Evolutionary conservation across 352 stramenopile species (phyloP), one percentile per base, ranked within the genome.

Genomic region (Pythium plurisporium): DNA sequence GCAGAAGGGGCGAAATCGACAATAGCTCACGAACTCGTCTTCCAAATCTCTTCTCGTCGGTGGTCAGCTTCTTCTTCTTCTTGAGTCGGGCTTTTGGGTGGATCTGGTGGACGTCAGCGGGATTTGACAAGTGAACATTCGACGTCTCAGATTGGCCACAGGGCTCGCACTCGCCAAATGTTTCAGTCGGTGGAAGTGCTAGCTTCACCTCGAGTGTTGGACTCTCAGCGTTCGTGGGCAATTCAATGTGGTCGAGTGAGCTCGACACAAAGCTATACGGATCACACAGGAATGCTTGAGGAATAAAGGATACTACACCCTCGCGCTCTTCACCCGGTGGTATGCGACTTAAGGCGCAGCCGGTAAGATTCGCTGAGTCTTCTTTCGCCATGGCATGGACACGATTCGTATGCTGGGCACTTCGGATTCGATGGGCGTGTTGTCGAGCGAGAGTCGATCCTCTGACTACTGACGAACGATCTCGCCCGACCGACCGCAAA

Each of bases 1-100:
- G 50, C 11, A 58, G 23, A 15, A 58, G 27, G 9, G 50, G 50
- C n/a, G 50, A 58, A 31, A 58, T 58, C 4, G 50, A 40, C 27
- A 58, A 27, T 17, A 58, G 29, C 38, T 58, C 50, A 7, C 40
- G 15, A 5, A 58, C 50, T 6, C 50, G 38, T 23, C 29, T 20
- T 5, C 30, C 15, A 14, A 58, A 58, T 1, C 29, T 25, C 27
- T 58, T 58, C 11, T 48, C 50, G 36, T 58, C 50, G 5, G 26
- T 47, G 0, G 37, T 27, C 34, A 34, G 25, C 49, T 56, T 56
- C 36, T 34, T 46, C 14, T 12, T 33, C 33, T 27, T 40, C 38
- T 30, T 49, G 22, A 10, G 34, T 26, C 42, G 48, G 5, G 45
- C 27, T 41, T 55, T 33, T 6, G 7, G 15, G 20, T 23, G 12